A percentile compares a stretch with the other conserved stretches of the same genome.
Conservation (phyloP, 352 stramenopile genomes). For the Phytophthora litchii region DNA sequence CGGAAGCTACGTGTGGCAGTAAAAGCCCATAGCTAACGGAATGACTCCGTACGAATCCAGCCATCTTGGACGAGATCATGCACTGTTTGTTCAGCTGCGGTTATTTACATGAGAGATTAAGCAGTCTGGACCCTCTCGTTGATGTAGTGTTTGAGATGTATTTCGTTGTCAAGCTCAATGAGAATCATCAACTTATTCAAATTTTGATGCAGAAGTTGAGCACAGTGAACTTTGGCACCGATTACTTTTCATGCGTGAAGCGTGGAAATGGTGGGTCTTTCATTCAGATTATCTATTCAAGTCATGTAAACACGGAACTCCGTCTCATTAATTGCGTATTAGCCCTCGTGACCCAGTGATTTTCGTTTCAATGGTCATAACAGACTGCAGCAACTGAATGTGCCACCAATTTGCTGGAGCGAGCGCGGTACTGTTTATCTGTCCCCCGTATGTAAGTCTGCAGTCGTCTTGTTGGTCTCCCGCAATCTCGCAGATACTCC, state of each 20-base stretch:
- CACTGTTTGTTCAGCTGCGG: too few species aligned
- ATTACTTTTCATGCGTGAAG: too few species aligned
- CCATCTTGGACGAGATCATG: not conserved
- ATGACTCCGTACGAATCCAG: conserved; percentile 10
- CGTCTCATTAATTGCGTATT: conserved; percentile 18
- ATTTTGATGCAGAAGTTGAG: too few species aligned
- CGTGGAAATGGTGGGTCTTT: too few species aligned
- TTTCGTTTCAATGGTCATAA: conserved; percentile 51
- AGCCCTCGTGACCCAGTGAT: conserved; percentile 51
- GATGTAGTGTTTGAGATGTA: too few species aligned
- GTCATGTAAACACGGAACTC: too few species aligned
- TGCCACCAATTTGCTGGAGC: conserved; percentile 58
- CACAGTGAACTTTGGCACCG: too few species aligned
- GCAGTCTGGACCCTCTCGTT: too few species aligned
- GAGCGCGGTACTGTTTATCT: conserved; percentile 54
- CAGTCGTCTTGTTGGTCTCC: conserved; percentile 42
- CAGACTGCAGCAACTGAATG: conserved; percentile 65
- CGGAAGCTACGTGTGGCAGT: conserved; percentile 17
- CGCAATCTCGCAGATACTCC: conserved; percentile 44
- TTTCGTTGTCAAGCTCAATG: too few species aligned
- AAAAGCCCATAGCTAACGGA: conserved; percentile 20
- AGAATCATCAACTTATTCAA: too few species aligned
- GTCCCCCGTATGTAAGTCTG: conserved; percentile 51
- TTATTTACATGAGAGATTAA: too few species aligned
- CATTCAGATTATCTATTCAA: too few species aligned